Evolutionary conservation across 2,329 filamentous ascomycete genomes (phyloP).

Genomic region (Septoria petroselini): DNA sequence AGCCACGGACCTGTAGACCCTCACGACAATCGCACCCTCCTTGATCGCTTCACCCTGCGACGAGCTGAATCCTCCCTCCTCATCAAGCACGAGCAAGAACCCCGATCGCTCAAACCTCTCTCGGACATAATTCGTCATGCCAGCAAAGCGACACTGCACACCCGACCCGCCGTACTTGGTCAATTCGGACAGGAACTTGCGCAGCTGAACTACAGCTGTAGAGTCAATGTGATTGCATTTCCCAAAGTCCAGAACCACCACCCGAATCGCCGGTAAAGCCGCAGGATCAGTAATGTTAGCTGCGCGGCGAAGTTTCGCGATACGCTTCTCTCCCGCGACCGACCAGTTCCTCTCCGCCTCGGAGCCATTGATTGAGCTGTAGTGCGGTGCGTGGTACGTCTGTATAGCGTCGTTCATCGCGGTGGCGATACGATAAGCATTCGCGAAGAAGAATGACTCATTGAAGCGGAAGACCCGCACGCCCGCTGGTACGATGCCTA

Average conservation of each 20-base stretch:
- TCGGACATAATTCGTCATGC: constrained; percentile 45
- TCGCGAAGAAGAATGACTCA: constrained; percentile 60
- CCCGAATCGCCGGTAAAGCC: constrained; percentile 42
- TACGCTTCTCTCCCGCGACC: constrained; percentile 50
- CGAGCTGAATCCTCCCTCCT: constrained; percentile 16
- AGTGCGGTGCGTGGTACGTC: constrained; percentile 45
- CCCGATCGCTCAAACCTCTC: constrained; percentile 26
- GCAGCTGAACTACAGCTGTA: constrained; percentile 52
- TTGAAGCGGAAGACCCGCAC: constrained; percentile 57
- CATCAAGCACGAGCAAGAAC: constrained; percentile 23
- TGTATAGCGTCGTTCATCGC: constrained; percentile 52
- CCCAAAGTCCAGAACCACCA: constrained; percentile 54
- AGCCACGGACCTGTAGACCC: constrained; percentile 9
- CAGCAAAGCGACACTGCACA: constrained; percentile 50
- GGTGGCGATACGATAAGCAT: constrained; percentile 54
- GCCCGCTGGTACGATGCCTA: constrained; percentile 45
- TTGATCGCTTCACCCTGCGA: not conserved
- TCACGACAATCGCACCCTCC: constrained; percentile 13
- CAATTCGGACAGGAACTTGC: constrained; percentile 50
- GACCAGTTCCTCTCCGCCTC: constrained; percentile 54
- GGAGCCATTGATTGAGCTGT: constrained; percentile 39
- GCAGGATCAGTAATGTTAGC: constrained; percentile 37
- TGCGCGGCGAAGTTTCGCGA: constrained; percentile 47
- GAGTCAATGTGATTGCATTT: constrained; percentile 54
- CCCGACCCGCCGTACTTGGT: constrained; percentile 49